These are phyloP conservation scores for Ophidiomyces ophidiicola DNA, from an alignment of 2,329 filamentous ascomycete genomes.

Conservation along the genomic window DNA sequence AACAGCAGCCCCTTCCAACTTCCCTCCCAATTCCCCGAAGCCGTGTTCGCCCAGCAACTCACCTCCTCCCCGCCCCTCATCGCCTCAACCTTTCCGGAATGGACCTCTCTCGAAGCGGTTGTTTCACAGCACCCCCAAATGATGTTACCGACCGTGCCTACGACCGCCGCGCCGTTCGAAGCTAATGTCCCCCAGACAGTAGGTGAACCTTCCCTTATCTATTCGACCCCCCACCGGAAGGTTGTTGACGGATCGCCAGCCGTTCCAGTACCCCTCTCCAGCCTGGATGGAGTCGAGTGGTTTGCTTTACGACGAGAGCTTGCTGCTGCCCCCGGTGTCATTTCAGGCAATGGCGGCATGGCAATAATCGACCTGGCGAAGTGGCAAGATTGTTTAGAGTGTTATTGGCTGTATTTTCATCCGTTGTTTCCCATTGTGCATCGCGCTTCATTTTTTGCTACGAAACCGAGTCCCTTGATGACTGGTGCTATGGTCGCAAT, in stretches of 20 bases:
- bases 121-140: slow-evolving; percentile 23
- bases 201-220: slow-evolving; percentile 29
- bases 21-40: slow-evolving; percentile 23
- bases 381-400: slow-evolving; percentile 26
- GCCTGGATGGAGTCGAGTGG: slow-evolving; percentile 30
- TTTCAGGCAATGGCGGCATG: slow-evolving; percentile 25
- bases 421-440: slow-evolving; percentile 28
- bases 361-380: slow-evolving; percentile 27
- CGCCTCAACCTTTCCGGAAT: slow-evolving; percentile 23
- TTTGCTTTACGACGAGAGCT: slow-evolving; percentile 29
- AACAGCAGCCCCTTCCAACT: slow-evolving; percentile 26
- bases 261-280: slow-evolving; percentile 30
- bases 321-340: slow-evolving; percentile 25
- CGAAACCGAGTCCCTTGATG: slow-evolving; percentile 24
- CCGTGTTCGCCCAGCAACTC: slow-evolving; percentile 22
- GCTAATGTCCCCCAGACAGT: slow-evolving; percentile 29
- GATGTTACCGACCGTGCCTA: too few relatives aligned
- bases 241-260: slow-evolving; percentile 17
- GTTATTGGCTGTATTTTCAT: slow-evolving; percentile 28
- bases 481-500: slow-evolving; percentile 27
- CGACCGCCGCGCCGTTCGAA: slow-evolving; percentile 24
- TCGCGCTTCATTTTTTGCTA: slow-evolving; percentile 24
- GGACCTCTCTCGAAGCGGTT: slow-evolving; percentile 23
- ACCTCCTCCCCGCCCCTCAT: slow-evolving; percentile 27
- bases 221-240: slow-evolving; percentile 18